Evolutionary conservation across 768 basidiomycete genomes (phyloP).

Genomic region (Agaricus subrufescens): DNA sequence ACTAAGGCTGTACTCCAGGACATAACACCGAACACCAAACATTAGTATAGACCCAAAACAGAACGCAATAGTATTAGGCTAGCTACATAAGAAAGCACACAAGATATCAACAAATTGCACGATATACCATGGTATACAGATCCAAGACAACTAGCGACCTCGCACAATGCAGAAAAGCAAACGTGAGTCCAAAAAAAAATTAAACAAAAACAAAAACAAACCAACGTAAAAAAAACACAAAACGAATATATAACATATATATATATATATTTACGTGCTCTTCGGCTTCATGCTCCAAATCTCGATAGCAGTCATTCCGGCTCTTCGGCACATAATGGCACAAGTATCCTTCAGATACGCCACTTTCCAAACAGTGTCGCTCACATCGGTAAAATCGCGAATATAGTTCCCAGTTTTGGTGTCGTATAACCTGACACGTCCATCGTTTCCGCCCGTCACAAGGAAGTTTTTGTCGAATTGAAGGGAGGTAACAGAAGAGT

Average conservation of each 20-base stretch:
- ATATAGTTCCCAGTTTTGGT: constrained; percentile 61
- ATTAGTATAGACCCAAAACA: background rate
- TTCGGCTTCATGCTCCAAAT: constrained; percentile 67
- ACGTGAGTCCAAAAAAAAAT: no score
- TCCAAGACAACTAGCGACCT: no score
- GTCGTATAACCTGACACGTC: constrained; percentile 73
- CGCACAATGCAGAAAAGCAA: no score
- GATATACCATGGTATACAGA: background rate
- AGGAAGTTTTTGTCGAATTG: constrained; percentile 84
- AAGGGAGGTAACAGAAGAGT: constrained; percentile 79
- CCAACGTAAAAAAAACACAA: background rate
- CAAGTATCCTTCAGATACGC: constrained; percentile 58
- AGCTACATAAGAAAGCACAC: background rate
- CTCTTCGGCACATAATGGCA: constrained; percentile 77
- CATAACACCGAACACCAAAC: no score
- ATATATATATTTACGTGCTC: background rate
- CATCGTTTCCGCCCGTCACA: constrained; percentile 83
- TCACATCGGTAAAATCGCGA: constrained; percentile 71
- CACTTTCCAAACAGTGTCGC: constrained; percentile 88
- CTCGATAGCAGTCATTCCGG: constrained; percentile 82
- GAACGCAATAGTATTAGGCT: background rate
- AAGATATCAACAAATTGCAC: background rate
- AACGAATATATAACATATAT: background rate
- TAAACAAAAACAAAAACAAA: background rate
- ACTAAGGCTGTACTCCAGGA: no score